Evolutionary conservation across 2,329 filamentous ascomycete species (phyloP).

Genomic region (Bipolaris zeicola): DNA sequence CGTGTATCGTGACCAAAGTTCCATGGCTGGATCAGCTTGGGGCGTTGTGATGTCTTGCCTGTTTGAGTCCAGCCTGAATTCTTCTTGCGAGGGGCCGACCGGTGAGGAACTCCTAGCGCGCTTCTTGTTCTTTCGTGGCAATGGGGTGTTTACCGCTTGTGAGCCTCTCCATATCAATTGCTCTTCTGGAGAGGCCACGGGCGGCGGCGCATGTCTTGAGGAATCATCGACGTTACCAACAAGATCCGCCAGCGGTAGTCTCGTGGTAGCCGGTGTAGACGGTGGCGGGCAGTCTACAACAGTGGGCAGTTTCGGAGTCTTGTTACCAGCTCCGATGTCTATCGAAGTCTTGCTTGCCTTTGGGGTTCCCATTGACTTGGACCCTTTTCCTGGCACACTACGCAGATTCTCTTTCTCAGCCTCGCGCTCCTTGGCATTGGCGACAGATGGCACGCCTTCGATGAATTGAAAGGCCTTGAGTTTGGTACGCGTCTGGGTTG

Average conservation of each 20-base stretch:
- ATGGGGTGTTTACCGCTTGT: slow-evolving; percentile 51
- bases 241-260: slow-evolving; percentile 64
- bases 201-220: slow-evolving; percentile 54
- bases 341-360: slow-evolving; percentile 25
- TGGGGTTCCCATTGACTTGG: slow-evolving; percentile 25
- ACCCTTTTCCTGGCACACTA: slow-evolving; percentile 9
- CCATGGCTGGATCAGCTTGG: slow-evolving; percentile 54
- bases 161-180: slow-evolving; percentile 64
- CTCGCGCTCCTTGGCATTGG: slow-evolving; percentile 32
- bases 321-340: slow-evolving; percentile 22
- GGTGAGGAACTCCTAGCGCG: slow-evolving; percentile 56
- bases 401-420: slow-evolving; percentile 54
- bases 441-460: slow-evolving; percentile 40
- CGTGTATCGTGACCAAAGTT: slow-evolving; percentile 55
- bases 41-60: slow-evolving; percentile 48
- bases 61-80: slow-evolving; percentile 34
- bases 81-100: slow-evolving; percentile 47
- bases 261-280: slow-evolving; percentile 63
- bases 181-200: slow-evolving; percentile 63
- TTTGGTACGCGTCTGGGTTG: slow-evolving; percentile 60
- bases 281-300: slow-evolving; percentile 50
- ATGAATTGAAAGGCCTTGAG: slow-evolving; percentile 61
- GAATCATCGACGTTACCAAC: slow-evolving; percentile 66
- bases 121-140: slow-evolving; percentile 51
- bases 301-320: slow-evolving; percentile 36